Conservation (phyloP, 2,329 filamentous ascomycete species). For the Pseudogymnoascus sp. region DNA sequence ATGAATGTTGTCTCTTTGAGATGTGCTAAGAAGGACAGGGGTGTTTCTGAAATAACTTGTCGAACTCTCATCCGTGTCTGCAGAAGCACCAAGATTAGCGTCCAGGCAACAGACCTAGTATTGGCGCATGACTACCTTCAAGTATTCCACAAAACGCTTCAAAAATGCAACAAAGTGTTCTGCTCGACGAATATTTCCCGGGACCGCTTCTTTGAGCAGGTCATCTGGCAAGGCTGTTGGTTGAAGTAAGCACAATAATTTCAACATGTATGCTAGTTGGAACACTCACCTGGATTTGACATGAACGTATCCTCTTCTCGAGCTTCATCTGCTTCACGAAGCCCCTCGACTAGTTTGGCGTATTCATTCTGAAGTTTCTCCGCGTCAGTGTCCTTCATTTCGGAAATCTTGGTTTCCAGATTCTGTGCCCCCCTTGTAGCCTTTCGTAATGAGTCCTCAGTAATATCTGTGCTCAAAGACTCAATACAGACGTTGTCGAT, state of each 20-base stretch:
- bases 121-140: constrained; percentile 50
- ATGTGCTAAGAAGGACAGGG: constrained; percentile 85
- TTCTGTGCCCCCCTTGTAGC: constrained; percentile 86
- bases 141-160: constrained; percentile 93
- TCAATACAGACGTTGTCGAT: constrained; percentile 99
- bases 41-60: constrained; percentile 94
- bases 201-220: constrained; percentile 87
- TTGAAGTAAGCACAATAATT: neutral
- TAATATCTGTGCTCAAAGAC: constrained; percentile 90
- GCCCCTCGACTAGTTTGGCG: constrained; percentile 83
- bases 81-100: constrained; percentile 11
- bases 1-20: constrained; percentile 95
- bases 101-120: neutral
- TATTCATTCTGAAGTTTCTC: constrained; percentile 94
- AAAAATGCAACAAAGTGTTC: constrained; percentile 95
- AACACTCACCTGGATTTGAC: constrained; percentile 60
- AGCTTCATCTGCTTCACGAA: constrained; percentile 80
- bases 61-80: constrained; percentile 95
- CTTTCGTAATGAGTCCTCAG: constrained; percentile 85
- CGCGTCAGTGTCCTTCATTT: constrained; percentile 94
- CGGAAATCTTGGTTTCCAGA: constrained; percentile 78
- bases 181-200: constrained; percentile 89
- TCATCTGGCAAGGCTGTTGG: constrained; percentile 74
- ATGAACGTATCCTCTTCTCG: constrained; percentile 94
- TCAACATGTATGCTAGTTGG: neutral